Percentiles rank a stretch among this genome's conserved stretches.
These are phyloP conservation scores for Inonotus hispidus DNA, from an alignment of 1,284 basidiomycete species.

Conservation along the genomic window DNA sequence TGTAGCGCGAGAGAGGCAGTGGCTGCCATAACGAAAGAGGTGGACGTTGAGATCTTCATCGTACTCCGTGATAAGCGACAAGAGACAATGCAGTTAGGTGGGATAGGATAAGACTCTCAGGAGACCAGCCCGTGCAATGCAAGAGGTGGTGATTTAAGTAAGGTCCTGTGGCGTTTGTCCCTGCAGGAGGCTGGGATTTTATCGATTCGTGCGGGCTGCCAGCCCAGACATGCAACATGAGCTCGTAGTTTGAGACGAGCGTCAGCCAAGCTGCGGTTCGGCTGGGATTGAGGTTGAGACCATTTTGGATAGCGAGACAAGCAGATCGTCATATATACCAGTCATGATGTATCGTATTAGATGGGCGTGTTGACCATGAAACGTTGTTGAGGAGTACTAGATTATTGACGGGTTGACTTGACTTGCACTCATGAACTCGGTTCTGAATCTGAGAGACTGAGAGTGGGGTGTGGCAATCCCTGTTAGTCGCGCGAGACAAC, in stretches of 20 bases:
- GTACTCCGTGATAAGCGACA: conserved; percentile 1
- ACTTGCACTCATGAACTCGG: too few species aligned
- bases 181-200: not conserved
- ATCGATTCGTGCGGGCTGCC: not conserved
- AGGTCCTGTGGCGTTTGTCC: not conserved
- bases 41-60: conserved; percentile 36
- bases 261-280: not conserved
- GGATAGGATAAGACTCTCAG: not conserved
- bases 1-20: conserved; percentile 31
- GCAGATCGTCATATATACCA: not conserved
- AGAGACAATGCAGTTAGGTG: not conserved
- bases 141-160: not conserved
- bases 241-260: not conserved
- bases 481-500: too few species aligned
- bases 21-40: conserved; percentile 30
- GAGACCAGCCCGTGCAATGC: conserved; percentile 6
- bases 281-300: not conserved
- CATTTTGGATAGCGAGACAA: not conserved
- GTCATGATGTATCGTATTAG: not conserved
- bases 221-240: not conserved
- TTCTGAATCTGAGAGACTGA: too few species aligned
- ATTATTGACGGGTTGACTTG: too few species aligned
- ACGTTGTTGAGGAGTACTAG: too few species aligned
- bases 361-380: too few species aligned
- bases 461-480: too few species aligned